phyloP scores from a whole-genome alignment of 176 grass and related monocot species.

The Dactylis glomerata region DNA sequence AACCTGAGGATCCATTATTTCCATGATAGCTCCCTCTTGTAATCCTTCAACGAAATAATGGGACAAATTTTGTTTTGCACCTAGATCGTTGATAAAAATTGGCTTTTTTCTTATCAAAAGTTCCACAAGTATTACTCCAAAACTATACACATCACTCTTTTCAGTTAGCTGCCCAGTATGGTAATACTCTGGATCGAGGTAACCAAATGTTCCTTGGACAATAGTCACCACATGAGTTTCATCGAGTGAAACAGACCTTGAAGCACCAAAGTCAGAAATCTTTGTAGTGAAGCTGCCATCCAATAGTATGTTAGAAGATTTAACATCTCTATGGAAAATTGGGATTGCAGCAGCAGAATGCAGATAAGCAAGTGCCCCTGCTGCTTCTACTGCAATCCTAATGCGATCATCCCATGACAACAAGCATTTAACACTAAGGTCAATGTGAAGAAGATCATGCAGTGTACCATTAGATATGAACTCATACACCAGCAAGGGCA shows the following conservation, averaged over 20 bases:
- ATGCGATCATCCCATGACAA: not conserved
- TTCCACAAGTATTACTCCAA: conserved; percentile 3
- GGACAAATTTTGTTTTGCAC: not conserved
- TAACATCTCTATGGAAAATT: conserved; percentile 46
- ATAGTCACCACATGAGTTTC: conserved; percentile 34
- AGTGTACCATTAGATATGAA: not conserved
- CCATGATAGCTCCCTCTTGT: not conserved
- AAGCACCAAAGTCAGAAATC: conserved; percentile 34
- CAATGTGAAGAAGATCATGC: not conserved
- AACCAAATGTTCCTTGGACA: conserved; percentile 44
- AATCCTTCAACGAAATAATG: not conserved
- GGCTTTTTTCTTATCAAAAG: not conserved
- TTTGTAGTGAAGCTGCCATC: conserved; percentile 8
- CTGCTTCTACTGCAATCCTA: conserved; percentile 5
- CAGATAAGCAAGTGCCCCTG: conserved; percentile 32
- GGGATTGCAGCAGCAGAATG: conserved; percentile 33
- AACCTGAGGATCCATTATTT: not conserved
- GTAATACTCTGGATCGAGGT: conserved; percentile 48
- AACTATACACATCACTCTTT: conserved; percentile 2
- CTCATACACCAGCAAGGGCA: not conserved
- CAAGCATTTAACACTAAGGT: not conserved
- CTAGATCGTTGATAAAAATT: not conserved
- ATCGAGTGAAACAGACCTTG: conserved; percentile 32
- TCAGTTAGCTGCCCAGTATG: conserved; percentile 21
- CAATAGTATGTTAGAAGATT: conserved; percentile 44